These are phyloP conservation scores for Fomitopsis pinicola DNA, from an alignment of 1,284 basidiomycete species.

Conservation along the genomic window DNA sequence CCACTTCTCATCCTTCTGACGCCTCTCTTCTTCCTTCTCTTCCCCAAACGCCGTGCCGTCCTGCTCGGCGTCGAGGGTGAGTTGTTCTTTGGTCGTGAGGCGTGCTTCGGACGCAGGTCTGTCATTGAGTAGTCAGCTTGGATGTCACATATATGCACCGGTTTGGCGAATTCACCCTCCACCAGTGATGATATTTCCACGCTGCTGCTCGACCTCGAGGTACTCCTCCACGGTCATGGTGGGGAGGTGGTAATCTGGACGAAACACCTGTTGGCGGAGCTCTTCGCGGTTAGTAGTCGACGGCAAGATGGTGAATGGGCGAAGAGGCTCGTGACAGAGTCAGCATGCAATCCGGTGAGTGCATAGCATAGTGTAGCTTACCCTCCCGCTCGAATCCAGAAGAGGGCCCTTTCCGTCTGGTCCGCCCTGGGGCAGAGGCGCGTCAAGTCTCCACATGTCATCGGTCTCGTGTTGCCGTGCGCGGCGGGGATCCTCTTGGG, in stretches of 20 bases:
- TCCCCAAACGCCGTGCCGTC: slow-evolving; percentile 76
- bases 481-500: slow-evolving; percentile 31
- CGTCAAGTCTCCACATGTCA: slow-evolving; percentile 78
- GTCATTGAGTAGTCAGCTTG: slow-evolving; percentile 9
- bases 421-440: slow-evolving; percentile 30
- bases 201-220: slow-evolving; percentile 77
- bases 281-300: slow-evolving; percentile 65
- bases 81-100: slow-evolving; percentile 74
- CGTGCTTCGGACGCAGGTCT: slow-evolving; percentile 67
- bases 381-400: slow-evolving; percentile 73
- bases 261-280: slow-evolving; percentile 80
- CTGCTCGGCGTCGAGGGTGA: slow-evolving; percentile 75
- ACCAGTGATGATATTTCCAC: slow-evolving; percentile 85
- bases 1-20: slow-evolving; percentile 86
- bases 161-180: slow-evolving; percentile 63
- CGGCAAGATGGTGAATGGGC: slow-evolving; percentile 91
- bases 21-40: slow-evolving; percentile 71
- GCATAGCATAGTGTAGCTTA: slow-evolving; percentile 23
- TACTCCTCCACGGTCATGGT: slow-evolving; percentile 98
- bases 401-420: slow-evolving; percentile 59
- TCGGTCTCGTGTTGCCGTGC: slow-evolving; percentile 41
- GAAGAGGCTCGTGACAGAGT: slow-evolving; percentile 53
- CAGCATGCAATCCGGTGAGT: not conserved
- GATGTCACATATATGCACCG: not conserved
- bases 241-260: slow-evolving; percentile 82